Evolutionary conservation across 352 stramenopile species (phyloP), one percentile per base, ranked within the genome.

Genomic region (Globisporangium cederbergense): DNA sequence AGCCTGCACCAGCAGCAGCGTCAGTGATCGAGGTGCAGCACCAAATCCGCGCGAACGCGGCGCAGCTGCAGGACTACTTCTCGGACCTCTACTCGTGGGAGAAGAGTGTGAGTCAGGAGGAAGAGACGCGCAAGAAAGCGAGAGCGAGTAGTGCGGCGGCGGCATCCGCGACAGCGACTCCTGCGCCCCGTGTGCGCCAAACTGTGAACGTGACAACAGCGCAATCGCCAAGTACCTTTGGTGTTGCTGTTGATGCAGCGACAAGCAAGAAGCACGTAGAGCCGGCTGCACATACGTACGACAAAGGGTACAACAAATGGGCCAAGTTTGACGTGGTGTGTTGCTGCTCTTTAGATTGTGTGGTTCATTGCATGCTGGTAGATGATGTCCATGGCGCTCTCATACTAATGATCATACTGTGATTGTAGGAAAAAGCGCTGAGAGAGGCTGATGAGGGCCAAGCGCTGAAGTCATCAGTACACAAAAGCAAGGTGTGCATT

Each of bases 221-320:
- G 9, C 1, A n/a, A 62, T 34, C 18, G 8, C 3, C 38, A 25
- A 46, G 10, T 6, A 25, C 0, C 34, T 46, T 28, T 8, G 38
- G 3, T 4, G 28, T 7, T 50, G 38, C 14, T 8, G 38, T 2
- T 4, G 32, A 16, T 50, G 38, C 14, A 64, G 4, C 8, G 16
- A 16, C 56, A 46, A 46, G 22, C 4, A 86, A 82, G 54, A 54
- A 66, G 11, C 62, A 77, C 14, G 50, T 66, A 10, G 67, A 77
- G 10, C 53, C 64, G 6, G 86, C 88, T 53, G 75, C 73, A 5
- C 91, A 97, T 50, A 95, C 88, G 32, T 89, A 97, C 64, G 88
- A 97, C 60, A 94, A 94, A 66, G 88, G 89, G 43, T 97, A 97
- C 74, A 81, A 90, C 45, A 91, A 92, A 49, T 97, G 89, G 91